A percentile compares a stretch with the other conserved stretches of the same genome.
Evolutionary conservation across 202 grass and related monocot genomes (phyloP).

Genomic region (Elaeis oleifera): DNA sequence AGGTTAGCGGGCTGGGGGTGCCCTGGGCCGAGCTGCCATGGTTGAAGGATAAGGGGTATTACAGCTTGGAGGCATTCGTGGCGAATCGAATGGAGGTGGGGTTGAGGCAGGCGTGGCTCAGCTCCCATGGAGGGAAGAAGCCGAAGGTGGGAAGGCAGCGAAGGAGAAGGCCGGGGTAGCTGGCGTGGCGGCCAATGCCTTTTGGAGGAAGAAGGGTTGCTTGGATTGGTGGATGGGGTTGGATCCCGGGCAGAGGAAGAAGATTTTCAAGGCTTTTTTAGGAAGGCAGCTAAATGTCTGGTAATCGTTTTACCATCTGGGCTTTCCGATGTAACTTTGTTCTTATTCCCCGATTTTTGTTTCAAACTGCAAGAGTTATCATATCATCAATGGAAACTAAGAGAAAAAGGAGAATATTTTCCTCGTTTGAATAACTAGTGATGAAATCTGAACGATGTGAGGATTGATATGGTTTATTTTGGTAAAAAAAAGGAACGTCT

Average conservation of each 20-base stretch:
- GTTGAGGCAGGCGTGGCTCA: slow-evolving; percentile 56
- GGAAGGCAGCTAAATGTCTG: slow-evolving; percentile 54
- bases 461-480: no score
- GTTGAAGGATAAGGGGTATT: slow-evolving; percentile 81
- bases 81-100: slow-evolving; percentile 81
- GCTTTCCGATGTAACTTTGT: no score
- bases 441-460: no score
- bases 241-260: slow-evolving; percentile 53
- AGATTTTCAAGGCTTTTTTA: slow-evolving; percentile 49
- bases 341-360: no score
- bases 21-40: slow-evolving; percentile 68
- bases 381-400: no score
- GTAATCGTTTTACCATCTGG: slow-evolving; percentile 34
- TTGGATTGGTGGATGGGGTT: slow-evolving; percentile 83
- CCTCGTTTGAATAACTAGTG: no score
- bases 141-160: slow-evolving; percentile 28
- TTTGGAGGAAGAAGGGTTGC: slow-evolving; percentile 96
- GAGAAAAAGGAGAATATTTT: no score
- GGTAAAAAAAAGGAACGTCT: no score
- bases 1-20: slow-evolving; percentile 27
- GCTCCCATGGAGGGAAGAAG: slow-evolving; percentile 51
- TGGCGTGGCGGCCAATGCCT: slow-evolving; percentile 52
- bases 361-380: no score
- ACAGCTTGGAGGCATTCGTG: slow-evolving; percentile 66
- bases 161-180: slow-evolving; percentile 49